Evolutionary conservation across 2,329 filamentous ascomycete species (phyloP).

Genomic region (Penicillium concentricum): DNA sequence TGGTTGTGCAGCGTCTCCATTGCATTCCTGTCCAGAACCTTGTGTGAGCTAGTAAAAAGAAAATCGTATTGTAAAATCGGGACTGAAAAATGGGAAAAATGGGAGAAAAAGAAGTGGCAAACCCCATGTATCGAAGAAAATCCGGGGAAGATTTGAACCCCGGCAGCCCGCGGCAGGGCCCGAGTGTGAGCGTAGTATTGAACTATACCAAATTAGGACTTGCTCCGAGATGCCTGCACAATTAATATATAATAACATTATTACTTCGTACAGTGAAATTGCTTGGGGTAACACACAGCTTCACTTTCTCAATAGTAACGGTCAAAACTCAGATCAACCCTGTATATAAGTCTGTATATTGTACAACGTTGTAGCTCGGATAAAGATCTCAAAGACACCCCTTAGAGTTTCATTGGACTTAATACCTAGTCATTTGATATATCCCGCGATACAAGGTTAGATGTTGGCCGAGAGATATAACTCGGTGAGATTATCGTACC

Average conservation of each 20-base stretch:
- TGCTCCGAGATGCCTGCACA: neutral
- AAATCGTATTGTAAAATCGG: too few relatives aligned
- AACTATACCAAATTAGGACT: constrained; percentile 1
- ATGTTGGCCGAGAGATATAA: neutral
- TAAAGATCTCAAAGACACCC: neutral
- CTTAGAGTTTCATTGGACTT: neutral
- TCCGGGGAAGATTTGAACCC: constrained; percentile 8
- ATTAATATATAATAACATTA: neutral
- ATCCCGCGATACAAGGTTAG: neutral
- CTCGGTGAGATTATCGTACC: constrained; percentile 1
- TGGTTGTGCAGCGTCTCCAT: constrained; percentile 2
- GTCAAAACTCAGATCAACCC: constrained; percentile 2
- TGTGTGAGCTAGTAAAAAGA: neutral
- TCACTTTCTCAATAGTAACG: too few relatives aligned
- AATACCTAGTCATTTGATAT: neutral
- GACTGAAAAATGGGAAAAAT: too few relatives aligned
- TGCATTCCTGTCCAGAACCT: neutral
- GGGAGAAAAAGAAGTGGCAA: neutral
- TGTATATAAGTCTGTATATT: neutral
- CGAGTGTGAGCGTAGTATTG: constrained; percentile 3
- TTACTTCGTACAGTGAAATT: neutral
- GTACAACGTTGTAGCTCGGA: neutral
- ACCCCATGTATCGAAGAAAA: constrained; percentile 3
- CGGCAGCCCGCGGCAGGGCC: neutral
- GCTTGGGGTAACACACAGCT: neutral